Base-by-base conservation (phyloP, 2,329 filamentous ascomycete genomes). In the Apiospora saccharicola region DNA sequence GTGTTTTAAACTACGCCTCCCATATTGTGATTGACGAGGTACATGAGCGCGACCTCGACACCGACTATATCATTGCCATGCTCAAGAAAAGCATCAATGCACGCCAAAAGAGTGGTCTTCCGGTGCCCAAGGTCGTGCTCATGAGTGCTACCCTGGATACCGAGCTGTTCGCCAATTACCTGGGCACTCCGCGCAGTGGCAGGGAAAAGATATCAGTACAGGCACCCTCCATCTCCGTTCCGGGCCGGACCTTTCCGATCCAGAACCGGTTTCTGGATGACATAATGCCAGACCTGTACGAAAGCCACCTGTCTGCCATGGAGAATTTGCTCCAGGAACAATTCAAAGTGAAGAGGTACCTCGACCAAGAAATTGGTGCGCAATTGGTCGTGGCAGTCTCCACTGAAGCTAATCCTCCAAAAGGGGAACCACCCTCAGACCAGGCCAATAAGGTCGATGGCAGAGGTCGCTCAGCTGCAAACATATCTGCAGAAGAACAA, bases 1-100 rank as follows among this genome's bases (percentile, higher is more conserved):
- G 78, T 1, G 75, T 83, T 24, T 74, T 88, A 41, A 81, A 84
- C 69, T 79, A 78, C 1, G 76, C 83, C 43, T 86, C 86, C 4
- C 85, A 88, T 74, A 78, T 88, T 24, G 76, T 88, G 53, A 83
- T 89, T 71, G 86, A 89, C 74, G 87, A 88, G 76, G 85, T 87
- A 24, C 68, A 70, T 57, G 68, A 70, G 68, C 68, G 68, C 13
- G 68, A 70, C 37, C 30, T 70, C 47, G 22, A 12, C 6, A 44
- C 41, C 68, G 68, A 70, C 34, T 57, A 57, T 43, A 47, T 70
- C 10, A 43, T 70, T 49, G 49, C 68, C 68, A 43, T 57, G 68
- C 12, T 70, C 47, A 70, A 57, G 47, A 70, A 70, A 30, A 22
- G n/a, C 16, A 8, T 57, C 4, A 12, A 43, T 10, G 1, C 12